These are phyloP conservation scores for Irpex rosettiformis DNA, from an alignment of 1,284 basidiomycete genomes.

Conservation along the genomic window DNA sequence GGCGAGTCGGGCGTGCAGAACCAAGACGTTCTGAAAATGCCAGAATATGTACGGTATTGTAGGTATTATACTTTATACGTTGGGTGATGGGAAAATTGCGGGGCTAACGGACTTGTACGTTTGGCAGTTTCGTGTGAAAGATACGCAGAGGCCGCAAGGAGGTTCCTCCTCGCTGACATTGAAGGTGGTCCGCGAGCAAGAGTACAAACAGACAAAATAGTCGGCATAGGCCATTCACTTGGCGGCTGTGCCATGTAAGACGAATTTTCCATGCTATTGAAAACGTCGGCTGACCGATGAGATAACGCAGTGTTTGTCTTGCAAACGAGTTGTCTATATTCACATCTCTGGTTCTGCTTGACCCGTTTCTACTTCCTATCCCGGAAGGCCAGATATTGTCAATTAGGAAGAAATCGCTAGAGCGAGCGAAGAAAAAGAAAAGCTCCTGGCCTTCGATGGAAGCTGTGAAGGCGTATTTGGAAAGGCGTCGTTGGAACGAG, in stretches of 20 bases:
- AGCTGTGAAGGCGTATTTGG: neutral
- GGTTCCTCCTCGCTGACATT: slow-evolving; percentile 14
- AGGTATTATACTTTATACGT: slow-evolving; percentile 1
- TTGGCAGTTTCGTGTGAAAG: slow-evolving; percentile 9
- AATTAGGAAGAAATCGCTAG: slow-evolving; percentile 2
- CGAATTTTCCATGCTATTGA: neutral
- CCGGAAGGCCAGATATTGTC: neutral
- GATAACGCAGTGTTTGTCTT: slow-evolving; percentile 2
- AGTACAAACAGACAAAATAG: slow-evolving; percentile 17
- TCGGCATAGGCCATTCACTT: slow-evolving; percentile 25
- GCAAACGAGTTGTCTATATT: slow-evolving; percentile 2
- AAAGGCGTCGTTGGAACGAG: slow-evolving; percentile 7
- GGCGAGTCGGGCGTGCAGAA: slow-evolving; percentile 26
- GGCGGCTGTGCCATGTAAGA: slow-evolving; percentile 23
- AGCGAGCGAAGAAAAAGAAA: slow-evolving; percentile 3
- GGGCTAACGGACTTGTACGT: neutral
- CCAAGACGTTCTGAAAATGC: slow-evolving; percentile 11
- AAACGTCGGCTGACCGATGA: neutral
- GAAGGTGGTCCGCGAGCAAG: slow-evolving; percentile 17
- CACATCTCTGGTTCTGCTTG: slow-evolving; percentile 8
- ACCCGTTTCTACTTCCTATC: slow-evolving; percentile 12
- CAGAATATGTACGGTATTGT: slow-evolving; percentile 15
- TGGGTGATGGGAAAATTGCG: neutral
- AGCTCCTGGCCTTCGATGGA: slow-evolving; percentile 6
- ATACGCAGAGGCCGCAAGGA: slow-evolving; percentile 11